phyloP scores from a whole-genome alignment of 2,329 filamentous ascomycete genomes.

The Graphilbum ipis-grandicollis region DNA sequence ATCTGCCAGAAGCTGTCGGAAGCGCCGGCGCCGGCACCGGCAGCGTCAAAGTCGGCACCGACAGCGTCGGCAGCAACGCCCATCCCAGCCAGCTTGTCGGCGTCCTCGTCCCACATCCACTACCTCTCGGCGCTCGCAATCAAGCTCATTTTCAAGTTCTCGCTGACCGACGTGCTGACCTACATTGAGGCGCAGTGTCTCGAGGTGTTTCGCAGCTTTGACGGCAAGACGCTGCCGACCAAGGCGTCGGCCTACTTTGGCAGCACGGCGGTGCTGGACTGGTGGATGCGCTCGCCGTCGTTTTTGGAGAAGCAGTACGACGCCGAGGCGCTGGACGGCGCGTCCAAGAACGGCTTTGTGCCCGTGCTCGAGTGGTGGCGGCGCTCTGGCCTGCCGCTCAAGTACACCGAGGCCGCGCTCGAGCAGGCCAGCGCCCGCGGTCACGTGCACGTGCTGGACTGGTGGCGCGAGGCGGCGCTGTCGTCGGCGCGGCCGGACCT shows the following conservation, averaged over 20 bases:
- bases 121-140: conserved; percentile 66
- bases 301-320: conserved; percentile 80
- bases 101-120: conserved; percentile 45
- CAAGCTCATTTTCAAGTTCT: conserved; percentile 83
- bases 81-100: too few relatives aligned
- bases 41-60: conserved; percentile 53
- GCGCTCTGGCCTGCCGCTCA: conserved; percentile 56
- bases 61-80: background rate
- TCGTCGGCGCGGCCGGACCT: conserved; percentile 5
- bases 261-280: conserved; percentile 68
- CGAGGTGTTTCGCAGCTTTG: conserved; percentile 72
- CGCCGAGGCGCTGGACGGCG: conserved; percentile 69
- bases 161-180: conserved; percentile 59
- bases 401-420: conserved; percentile 73
- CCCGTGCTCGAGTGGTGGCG: conserved; percentile 83
- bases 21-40: conserved; percentile 49
- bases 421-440: conserved; percentile 77
- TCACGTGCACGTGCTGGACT: conserved; percentile 72
- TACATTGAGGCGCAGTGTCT: conserved; percentile 44
- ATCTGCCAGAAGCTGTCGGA: conserved; percentile 59
- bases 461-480: conserved; percentile 59
- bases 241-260: conserved; percentile 81
- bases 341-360: conserved; percentile 70
- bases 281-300: conserved; percentile 72
- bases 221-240: conserved; percentile 69